Percentiles rank a stretch among this genome's conserved stretches.
phyloP scores from a whole-genome alignment of 768 basidiomycete genomes.

The Tephrocybe sp. region DNA sequence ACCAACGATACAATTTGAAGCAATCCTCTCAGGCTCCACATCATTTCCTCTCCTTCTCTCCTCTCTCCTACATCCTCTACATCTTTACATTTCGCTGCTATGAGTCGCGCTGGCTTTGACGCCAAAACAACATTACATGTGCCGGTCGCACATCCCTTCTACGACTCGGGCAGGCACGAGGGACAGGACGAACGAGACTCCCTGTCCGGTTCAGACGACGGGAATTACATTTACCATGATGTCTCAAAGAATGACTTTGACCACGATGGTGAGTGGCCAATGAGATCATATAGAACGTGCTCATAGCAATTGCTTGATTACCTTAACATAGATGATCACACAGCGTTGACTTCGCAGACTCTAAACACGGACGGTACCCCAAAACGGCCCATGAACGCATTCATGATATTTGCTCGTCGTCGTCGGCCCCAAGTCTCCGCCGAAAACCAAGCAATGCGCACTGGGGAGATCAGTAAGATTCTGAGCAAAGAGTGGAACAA shows the following conservation, averaged over 20 bases:
- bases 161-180: conserved; percentile 21
- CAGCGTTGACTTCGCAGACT: conserved; percentile 69
- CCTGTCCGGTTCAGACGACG: conserved; percentile 60
- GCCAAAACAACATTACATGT: conserved; percentile 20
- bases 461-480: conserved; percentile 88
- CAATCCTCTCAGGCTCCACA: conserved; percentile 22
- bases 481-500: conserved; percentile 84
- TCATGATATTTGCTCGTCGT: conserved; percentile 89
- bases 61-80: conserved; percentile 17
- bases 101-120: conserved; percentile 30
- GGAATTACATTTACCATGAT: conserved; percentile 37
- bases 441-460: conserved; percentile 88
- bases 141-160: conserved; percentile 27
- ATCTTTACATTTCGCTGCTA: conserved; percentile 18
- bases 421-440: conserved; percentile 82
- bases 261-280: conserved; percentile 42
- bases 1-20: conserved; percentile 27
- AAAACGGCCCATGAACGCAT: conserved; percentile 91
- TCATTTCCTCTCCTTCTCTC: conserved; percentile 15
- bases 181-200: conserved; percentile 49
- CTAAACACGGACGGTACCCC: conserved; percentile 87
- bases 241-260: conserved; percentile 41
- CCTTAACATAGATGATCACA: conserved; percentile 27
- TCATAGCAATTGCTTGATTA: conserved; percentile 1
- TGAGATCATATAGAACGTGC: not conserved